Evolutionary conservation across 2,329 filamentous ascomycete genomes (phyloP).

Genomic region (Hypoxylon sp.): DNA sequence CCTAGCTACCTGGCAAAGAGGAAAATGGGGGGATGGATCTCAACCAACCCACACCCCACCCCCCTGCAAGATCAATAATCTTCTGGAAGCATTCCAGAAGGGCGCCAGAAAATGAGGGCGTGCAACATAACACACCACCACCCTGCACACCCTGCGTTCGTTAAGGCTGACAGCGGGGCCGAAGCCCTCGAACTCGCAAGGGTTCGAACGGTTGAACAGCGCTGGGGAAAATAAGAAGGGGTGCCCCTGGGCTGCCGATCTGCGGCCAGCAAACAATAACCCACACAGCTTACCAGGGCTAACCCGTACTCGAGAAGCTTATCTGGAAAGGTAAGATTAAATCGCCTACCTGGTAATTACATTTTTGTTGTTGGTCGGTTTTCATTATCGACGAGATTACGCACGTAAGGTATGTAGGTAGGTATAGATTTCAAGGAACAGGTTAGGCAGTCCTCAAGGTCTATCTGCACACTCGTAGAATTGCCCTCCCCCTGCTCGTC

Average conservation of each 20-base stretch:
- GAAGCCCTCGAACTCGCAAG: slow-evolving; percentile 3
- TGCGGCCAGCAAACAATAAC: not conserved
- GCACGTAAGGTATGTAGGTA: not conserved
- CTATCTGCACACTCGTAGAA: slow-evolving; percentile 2
- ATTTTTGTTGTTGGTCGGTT: slow-evolving; percentile 2
- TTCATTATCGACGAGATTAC: slow-evolving; percentile 4
- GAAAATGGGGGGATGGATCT: slow-evolving; percentile 2
- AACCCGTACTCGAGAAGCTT: not conserved
- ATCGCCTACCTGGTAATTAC: slow-evolving; percentile 12
- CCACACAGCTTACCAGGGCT: not conserved
- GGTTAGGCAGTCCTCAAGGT: slow-evolving; percentile 9
- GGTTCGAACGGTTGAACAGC: not conserved
- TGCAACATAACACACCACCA: slow-evolving; percentile 4
- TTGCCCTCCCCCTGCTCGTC: not conserved
- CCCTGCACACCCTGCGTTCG: slow-evolving; percentile 1
- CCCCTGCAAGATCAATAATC: slow-evolving; percentile 2
- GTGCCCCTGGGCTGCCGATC: slow-evolving; percentile 2
- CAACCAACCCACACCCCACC: not conserved
- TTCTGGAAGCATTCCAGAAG: slow-evolving; percentile 30
- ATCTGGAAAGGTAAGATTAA: slow-evolving; percentile 21
- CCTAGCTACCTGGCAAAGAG: not conserved
- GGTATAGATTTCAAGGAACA: not conserved
- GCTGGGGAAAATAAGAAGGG: not conserved
- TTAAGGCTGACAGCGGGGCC: slow-evolving; percentile 26
- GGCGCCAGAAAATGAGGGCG: slow-evolving; percentile 2